These are phyloP conservation scores for Wallacemonas sp. DNA, from an alignment of 208 protist species.

Conservation along the genomic window DNA sequence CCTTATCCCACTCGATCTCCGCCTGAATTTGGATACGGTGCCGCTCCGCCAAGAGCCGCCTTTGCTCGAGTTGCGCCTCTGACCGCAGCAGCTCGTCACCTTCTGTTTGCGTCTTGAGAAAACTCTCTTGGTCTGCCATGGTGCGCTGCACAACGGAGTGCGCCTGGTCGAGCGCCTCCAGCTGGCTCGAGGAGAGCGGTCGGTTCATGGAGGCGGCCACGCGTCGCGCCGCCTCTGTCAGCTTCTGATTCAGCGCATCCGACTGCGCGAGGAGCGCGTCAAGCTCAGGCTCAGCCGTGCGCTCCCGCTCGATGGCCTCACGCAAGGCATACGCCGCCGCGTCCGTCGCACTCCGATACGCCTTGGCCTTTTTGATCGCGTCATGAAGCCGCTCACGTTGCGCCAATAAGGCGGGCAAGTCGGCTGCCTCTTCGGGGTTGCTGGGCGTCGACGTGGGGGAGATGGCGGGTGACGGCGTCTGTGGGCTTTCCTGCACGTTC, in stretches of 20 bases:
- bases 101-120: conserved; percentile 36
- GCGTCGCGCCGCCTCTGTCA: conserved; percentile 31
- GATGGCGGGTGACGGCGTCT: no score
- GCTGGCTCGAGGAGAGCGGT: conserved; percentile 40
- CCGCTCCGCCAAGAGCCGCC: conserved; percentile 52
- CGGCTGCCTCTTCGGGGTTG: neutral
- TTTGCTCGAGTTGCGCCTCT: conserved; percentile 60
- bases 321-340: conserved; percentile 24
- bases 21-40: conserved; percentile 74
- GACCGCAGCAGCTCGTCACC: conserved; percentile 48
- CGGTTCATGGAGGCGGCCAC: conserved; percentile 33
- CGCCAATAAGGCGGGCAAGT: conserved; percentile 26
- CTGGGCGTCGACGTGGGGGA: no score
- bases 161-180: conserved; percentile 48
- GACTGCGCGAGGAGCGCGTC: conserved; percentile 32
- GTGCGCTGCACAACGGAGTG: conserved; percentile 24
- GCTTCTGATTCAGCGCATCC: conserved; percentile 21
- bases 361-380: conserved; percentile 32
- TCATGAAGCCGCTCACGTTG: conserved; percentile 36
- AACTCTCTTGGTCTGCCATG: conserved; percentile 35
- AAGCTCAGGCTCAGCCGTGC: conserved; percentile 20
- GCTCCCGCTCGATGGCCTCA: conserved; percentile 32
- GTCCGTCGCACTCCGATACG: conserved; percentile 38
- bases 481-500: no score
- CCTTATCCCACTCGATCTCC: conserved; percentile 75